phyloP scores from a whole-genome alignment of 2,329 filamentous ascomycete genomes.

The Sarocladiaceae sp. region DNA sequence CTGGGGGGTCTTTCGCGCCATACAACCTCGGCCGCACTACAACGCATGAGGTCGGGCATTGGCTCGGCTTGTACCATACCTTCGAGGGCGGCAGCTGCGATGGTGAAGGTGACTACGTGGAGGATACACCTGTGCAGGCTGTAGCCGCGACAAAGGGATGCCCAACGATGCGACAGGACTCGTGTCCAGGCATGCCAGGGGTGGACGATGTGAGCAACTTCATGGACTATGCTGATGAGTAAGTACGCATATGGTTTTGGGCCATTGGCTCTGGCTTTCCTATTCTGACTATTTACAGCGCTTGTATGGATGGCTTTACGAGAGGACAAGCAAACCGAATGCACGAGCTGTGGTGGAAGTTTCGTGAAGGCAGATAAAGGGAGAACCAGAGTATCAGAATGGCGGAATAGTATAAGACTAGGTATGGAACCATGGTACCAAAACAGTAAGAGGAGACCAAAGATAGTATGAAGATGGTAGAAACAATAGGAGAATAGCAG shows the following conservation, averaged over 20 bases:
- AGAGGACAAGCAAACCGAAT: constrained; percentile 34
- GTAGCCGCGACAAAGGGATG: constrained; percentile 22
- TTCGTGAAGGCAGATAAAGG: constrained; percentile 20
- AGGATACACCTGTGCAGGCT: constrained; percentile 30
- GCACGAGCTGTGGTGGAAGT: constrained; percentile 30
- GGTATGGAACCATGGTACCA: too few species aligned
- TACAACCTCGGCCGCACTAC: constrained; percentile 20
- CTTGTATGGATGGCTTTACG: constrained; percentile 40
- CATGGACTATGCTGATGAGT: constrained; percentile 17
- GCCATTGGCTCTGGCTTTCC: too few species aligned
- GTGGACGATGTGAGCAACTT: constrained; percentile 8
- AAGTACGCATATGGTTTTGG: constrained; percentile 14
- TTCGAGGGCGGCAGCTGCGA: constrained; percentile 27
- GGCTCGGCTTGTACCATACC: constrained; percentile 37
- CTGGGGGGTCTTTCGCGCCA: constrained; percentile 27
- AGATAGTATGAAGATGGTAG: too few species aligned
- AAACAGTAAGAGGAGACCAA: too few species aligned
- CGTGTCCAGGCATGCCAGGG: constrained; percentile 19
- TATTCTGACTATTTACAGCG: constrained; percentile 23
- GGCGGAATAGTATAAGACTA: too few species aligned
- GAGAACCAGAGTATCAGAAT: too few species aligned
- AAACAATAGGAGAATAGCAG: too few species aligned
- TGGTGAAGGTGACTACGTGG: constrained; percentile 27
- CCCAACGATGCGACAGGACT: constrained; percentile 18
- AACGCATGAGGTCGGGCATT: constrained; percentile 36